These are phyloP conservation scores for Oryza coarctata DNA, from an alignment of 176 grass and related monocot species.

Conservation along the genomic window DNA sequence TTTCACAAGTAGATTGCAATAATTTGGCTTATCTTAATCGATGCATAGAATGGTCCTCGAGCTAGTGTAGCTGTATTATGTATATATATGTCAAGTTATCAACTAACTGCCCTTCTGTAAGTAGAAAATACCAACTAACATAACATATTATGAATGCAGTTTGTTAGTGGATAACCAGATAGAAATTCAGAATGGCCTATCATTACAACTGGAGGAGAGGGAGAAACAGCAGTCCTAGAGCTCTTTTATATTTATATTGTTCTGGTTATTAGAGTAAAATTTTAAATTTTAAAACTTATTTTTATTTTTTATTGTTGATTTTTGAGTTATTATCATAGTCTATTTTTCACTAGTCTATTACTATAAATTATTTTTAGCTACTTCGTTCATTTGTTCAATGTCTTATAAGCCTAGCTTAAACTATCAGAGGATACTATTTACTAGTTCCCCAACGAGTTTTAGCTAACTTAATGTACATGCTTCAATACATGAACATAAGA, in stretches of 20 bases:
- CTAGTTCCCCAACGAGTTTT: background rate
- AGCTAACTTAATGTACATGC: background rate
- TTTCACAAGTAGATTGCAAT: background rate
- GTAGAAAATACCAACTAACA: background rate
- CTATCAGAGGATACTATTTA: too few relatives aligned
- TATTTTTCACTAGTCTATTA: too few relatives aligned
- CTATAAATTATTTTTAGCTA: too few relatives aligned
- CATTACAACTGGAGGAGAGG: background rate
- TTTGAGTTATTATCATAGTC: too few relatives aligned
- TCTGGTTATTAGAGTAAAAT: too few relatives aligned
- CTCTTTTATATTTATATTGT: too few relatives aligned
- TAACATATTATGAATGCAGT: constrained; percentile 4
- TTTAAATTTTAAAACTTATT: too few relatives aligned
- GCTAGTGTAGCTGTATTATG: too few relatives aligned
- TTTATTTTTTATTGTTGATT: too few relatives aligned
- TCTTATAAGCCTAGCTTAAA: too few relatives aligned
- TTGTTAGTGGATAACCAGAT: constrained; percentile 11
- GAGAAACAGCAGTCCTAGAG: background rate
- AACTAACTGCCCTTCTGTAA: background rate
- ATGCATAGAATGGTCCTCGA: constrained; percentile 11
- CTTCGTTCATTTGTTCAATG: too few relatives aligned
- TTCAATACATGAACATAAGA: background rate
- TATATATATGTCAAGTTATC: background rate
- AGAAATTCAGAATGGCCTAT: constrained; percentile 22
- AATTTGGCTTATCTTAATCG: background rate